Evolutionary conservation across 148 eudicot species (phyloP).

Genomic region (Vaccinium myrtillus): DNA sequence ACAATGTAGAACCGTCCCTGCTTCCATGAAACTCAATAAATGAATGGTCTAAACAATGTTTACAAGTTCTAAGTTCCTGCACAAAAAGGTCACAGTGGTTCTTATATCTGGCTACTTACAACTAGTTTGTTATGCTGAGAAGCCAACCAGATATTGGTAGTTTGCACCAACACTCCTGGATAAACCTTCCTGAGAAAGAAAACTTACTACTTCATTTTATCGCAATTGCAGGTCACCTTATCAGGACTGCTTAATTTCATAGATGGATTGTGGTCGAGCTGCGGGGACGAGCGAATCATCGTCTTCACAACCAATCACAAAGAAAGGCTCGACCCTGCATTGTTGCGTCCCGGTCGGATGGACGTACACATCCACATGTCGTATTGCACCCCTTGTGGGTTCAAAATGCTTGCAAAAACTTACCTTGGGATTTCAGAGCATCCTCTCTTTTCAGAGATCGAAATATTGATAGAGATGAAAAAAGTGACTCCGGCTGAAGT

Average conservation of each 20-base stretch:
- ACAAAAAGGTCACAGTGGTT: too few species aligned
- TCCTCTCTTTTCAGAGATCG: conserved; percentile 30
- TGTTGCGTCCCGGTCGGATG: too few species aligned
- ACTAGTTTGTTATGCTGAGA: too few species aligned
- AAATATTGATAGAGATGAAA: conserved; percentile 18
- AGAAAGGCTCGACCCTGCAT: conserved; percentile 38
- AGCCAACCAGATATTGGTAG: too few species aligned
- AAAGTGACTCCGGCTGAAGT: conserved; percentile 51
- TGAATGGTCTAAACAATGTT: too few species aligned
- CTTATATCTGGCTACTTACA: too few species aligned
- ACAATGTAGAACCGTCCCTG: too few species aligned
- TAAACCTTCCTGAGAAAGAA: too few species aligned
- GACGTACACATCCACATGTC: too few species aligned
- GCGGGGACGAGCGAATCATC: conserved; percentile 60
- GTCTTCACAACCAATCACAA: conserved; percentile 70
- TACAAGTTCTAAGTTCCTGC: too few species aligned
- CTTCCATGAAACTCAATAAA: too few species aligned
- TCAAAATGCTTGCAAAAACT: conserved; percentile 48
- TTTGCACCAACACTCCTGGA: too few species aligned
- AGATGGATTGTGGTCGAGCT: conserved; percentile 68
- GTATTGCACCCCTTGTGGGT: conserved; percentile 34
- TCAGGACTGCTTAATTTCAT: conserved; percentile 68
- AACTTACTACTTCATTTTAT: not conserved
- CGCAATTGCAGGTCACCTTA: conserved; percentile 45
- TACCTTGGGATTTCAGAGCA: conserved; percentile 44